Evolutionary conservation across 2,329 filamentous ascomycete genomes (phyloP).

Genomic region (Penicillium expansum): DNA sequence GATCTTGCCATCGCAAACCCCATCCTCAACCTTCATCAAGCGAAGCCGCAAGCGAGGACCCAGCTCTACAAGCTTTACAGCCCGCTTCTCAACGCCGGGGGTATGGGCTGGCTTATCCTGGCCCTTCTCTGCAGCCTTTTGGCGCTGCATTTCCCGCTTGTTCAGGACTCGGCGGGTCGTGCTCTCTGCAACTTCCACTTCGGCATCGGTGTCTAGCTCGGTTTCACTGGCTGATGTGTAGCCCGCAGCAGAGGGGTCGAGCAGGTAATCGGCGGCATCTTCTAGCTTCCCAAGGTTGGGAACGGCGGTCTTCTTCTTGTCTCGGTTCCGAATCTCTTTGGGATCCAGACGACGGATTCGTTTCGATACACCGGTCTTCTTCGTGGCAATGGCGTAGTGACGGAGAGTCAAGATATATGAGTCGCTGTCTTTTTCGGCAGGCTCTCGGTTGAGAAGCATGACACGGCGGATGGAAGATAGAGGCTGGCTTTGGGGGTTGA

Average conservation of each 20-base stretch:
- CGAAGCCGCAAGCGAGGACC: conserved; percentile 86
- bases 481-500: conserved; percentile 86
- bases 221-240: conserved; percentile 93
- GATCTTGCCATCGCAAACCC: conserved; percentile 80
- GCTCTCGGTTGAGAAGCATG: conserved; percentile 82
- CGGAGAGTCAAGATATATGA: conserved; percentile 82
- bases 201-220: conserved; percentile 89
- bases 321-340: conserved; percentile 72
- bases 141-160: conserved; percentile 50
- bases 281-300: conserved; percentile 88
- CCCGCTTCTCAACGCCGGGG: conserved; percentile 70
- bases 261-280: conserved; percentile 92
- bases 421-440: conserved; percentile 50
- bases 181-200: conserved; percentile 75
- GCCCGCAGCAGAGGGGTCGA: conserved; percentile 73
- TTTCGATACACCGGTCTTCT: conserved; percentile 78
- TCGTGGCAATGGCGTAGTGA: conserved; percentile 94
- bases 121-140: conserved; percentile 45
- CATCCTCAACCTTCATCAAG: conserved; percentile 94
- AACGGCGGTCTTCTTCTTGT: conserved; percentile 64
- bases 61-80: conserved; percentile 87
- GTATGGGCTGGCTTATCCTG: conserved; percentile 41
- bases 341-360: conserved; percentile 79
- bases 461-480: conserved; percentile 90
- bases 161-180: conserved; percentile 54